Evolutionary conservation across 2,329 filamentous ascomycete genomes (phyloP).

Genomic region (Didymella sp.): DNA sequence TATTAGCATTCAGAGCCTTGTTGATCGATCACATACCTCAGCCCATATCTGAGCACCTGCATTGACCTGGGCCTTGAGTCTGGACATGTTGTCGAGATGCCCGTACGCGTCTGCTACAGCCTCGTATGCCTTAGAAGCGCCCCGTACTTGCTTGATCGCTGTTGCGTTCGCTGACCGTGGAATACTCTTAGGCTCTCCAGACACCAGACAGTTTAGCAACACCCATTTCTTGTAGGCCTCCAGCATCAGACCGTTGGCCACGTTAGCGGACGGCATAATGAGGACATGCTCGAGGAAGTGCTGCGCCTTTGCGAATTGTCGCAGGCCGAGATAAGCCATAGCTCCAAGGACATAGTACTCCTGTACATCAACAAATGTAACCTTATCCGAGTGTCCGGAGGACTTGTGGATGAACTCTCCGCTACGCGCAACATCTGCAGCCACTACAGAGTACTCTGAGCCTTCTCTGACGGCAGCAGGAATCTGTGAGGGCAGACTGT

Average conservation of each 20-base stretch:
- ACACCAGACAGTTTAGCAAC: constrained; percentile 73
- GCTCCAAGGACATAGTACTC: constrained; percentile 61
- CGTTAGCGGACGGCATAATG: constrained; percentile 67
- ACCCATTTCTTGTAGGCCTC: constrained; percentile 94
- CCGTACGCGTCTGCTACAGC: constrained; percentile 72
- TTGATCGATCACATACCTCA: constrained; percentile 51
- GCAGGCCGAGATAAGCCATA: constrained; percentile 55
- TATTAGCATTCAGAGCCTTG: neutral
- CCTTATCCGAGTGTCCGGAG: constrained; percentile 63
- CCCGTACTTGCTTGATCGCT: constrained; percentile 64
- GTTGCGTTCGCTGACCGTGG: constrained; percentile 64
- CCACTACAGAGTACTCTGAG: constrained; percentile 50
- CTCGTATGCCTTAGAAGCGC: constrained; percentile 72
- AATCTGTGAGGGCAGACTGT: constrained; percentile 65
- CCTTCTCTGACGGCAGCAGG: constrained; percentile 36
- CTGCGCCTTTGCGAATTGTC: constrained; percentile 53
- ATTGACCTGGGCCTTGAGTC: constrained; percentile 70
- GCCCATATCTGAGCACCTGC: constrained; percentile 66
- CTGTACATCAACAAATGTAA: constrained; percentile 63
- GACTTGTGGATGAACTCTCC: constrained; percentile 66
- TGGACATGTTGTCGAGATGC: constrained; percentile 56
- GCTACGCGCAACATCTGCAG: constrained; percentile 53
- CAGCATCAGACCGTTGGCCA: constrained; percentile 78
- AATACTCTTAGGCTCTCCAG: constrained; percentile 63
- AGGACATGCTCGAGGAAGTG: constrained; percentile 61